Percentiles rank a stretch among this genome's conserved stretches.
These are phyloP conservation scores for Parmelia sp. DNA, from an alignment of 495 filamentous ascomycete species.

Conservation along the genomic window DNA sequence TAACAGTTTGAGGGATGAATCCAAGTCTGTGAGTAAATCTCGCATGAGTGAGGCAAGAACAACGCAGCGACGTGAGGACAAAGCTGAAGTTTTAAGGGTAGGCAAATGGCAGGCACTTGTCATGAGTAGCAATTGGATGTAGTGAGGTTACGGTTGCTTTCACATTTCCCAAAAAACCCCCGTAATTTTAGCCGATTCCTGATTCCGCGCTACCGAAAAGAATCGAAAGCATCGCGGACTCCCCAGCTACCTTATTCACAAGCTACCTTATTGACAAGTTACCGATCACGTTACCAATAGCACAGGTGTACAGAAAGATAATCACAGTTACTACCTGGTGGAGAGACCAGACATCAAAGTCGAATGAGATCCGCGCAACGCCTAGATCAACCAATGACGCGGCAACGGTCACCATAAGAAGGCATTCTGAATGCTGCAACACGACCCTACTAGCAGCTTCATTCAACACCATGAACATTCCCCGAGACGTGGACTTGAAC, in stretches of 20 bases:
- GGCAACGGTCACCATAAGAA: neutral
- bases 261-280: too few relatives aligned
- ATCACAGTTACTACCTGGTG: neutral
- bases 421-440: neutral
- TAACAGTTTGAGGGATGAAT: neutral
- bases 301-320: neutral
- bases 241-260: neutral
- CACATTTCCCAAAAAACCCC: constrained; percentile 2
- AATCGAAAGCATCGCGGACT: neutral
- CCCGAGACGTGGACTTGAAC: neutral
- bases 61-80: neutral
- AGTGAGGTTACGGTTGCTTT: constrained; percentile 5
- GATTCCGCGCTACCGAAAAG: neutral
- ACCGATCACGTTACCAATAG: too few relatives aligned
- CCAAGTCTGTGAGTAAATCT: neutral
- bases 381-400: neutral
- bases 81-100: neutral
- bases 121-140: constrained; percentile 1
- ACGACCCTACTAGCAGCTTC: neutral
- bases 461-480: too few relatives aligned
- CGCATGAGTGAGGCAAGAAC: neutral
- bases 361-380: neutral
- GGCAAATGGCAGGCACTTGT: neutral
- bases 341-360: neutral
- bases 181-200: constrained; percentile 4